phyloP scores from a whole-genome alignment of 108 stramenopile genomes.

The Discostella stelligeroides region DNA sequence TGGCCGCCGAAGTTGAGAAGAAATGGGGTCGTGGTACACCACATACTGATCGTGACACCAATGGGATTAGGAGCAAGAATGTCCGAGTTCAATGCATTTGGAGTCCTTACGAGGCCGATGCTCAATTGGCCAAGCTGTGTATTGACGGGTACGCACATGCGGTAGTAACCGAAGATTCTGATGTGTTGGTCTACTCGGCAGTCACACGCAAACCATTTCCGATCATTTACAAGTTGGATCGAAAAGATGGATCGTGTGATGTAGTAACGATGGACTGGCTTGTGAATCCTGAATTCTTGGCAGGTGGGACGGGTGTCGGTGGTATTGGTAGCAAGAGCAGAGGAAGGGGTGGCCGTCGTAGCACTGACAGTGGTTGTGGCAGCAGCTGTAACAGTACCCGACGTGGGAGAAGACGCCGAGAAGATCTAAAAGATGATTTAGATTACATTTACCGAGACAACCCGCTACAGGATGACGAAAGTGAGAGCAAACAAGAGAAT shows the following conservation, averaged over 20 bases:
- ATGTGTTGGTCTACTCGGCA: conserved; percentile 82
- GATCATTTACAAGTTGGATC: conserved; percentile 84
- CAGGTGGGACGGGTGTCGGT: conserved; percentile 1
- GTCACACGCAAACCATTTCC: conserved; percentile 62
- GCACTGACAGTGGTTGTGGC: background rate
- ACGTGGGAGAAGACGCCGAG: conserved; percentile 8
- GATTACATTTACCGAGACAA: background rate
- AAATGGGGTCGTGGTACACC: conserved; percentile 21
- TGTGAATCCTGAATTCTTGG: conserved; percentile 45
- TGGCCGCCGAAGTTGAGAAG: conserved; percentile 39
- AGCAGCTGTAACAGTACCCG: background rate
- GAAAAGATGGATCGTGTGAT: conserved; percentile 71
- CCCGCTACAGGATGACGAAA: background rate
- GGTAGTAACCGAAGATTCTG: conserved; percentile 92
- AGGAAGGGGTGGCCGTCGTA: background rate
- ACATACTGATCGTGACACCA: background rate
- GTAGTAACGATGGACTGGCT: conserved; percentile 83
- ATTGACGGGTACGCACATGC: conserved; percentile 77
- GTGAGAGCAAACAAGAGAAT: background rate
- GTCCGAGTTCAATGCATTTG: conserved; percentile 68
- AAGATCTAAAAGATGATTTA: background rate
- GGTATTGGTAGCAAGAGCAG: too few relatives aligned
- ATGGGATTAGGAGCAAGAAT: conserved; percentile 12
- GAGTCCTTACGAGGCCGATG: conserved; percentile 97
- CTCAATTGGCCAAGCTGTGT: conserved; percentile 91